Evolutionary conservation across 371 early-diverging fungal species (phyloP), one percentile per base, ranked within the genome.

Genomic region (Lichtheimia ramosa): DNA sequence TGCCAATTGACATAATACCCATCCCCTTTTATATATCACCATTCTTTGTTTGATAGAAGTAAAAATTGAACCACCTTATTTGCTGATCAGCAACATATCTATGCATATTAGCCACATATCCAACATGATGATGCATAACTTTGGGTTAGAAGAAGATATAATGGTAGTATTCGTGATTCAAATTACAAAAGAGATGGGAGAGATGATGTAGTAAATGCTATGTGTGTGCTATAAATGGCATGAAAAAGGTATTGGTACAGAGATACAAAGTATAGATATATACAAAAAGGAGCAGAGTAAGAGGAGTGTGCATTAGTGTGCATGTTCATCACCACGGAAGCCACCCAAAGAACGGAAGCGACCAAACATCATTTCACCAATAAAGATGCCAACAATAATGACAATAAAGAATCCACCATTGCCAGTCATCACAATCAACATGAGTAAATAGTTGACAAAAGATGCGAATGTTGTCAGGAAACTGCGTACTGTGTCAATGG

Each of bases 381-480:
- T 72, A 51, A 84, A 89, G 23, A 90, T 68, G 8, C 93, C 93
- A 2, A 64, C 62, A 12, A 89, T 66, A 42, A 89, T 82, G 16
- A 82, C 79, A 51, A 87, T 66, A 56, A 90, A 84, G 56, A 83
- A 82, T 14, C 86, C 89, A 3, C 89, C 86, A 61, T 93, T 92
- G 55, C 84, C 91, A 18, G 91, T 89, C 93, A 93, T 93, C 51
- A 86, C 82, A n/a, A 89, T 73, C 65, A 93, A 68, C 93, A 93
- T 93, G 51, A 90, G 78, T 39, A 85, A 52, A 56, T 92, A 90
- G 13, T 85, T 84, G 8, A 84, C 41, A 12, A 82, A 83, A 1
- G 82, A 65, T 2, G 72, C 70, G 3, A 80, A 65, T 0, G 86
- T 62, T 20, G 82, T 73, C 16, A 84, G 23, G 39, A 79, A 58